Percentiles rank a stretch among this genome's conserved stretches.
These are phyloP conservation scores for Piper betle DNA, from an alignment of 164 flowering plant species.

Conservation along the genomic window DNA sequence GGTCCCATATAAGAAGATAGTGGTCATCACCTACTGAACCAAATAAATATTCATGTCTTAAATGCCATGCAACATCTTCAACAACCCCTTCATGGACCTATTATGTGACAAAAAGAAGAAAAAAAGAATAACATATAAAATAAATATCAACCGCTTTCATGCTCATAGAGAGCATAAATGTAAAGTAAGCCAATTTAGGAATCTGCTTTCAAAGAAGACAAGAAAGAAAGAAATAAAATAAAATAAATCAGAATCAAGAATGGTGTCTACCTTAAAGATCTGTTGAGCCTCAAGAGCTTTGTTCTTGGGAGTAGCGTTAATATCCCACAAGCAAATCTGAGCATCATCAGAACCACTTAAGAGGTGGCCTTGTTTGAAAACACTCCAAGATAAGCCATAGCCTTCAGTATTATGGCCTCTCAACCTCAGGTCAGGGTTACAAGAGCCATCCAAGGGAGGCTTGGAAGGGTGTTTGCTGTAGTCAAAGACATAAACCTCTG, in stretches of 20 bases:
- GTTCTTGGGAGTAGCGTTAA: slow-evolving; percentile 71
- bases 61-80: slow-evolving; percentile 98
- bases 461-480: slow-evolving; percentile 88
- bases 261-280: slow-evolving; percentile 55
- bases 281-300: slow-evolving; percentile 86
- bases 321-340: slow-evolving; percentile 94
- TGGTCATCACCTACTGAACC: slow-evolving; percentile 99
- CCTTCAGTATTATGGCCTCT: slow-evolving; percentile 95
- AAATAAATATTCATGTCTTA: slow-evolving; percentile 83
- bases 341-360: slow-evolving; percentile 98
- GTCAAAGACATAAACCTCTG: slow-evolving; percentile 90
- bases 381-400: slow-evolving; percentile 95
- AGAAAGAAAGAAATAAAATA: neutral
- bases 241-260: neutral
- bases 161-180: too few species aligned
- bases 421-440: slow-evolving; percentile 81
- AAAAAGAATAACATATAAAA: too few species aligned
- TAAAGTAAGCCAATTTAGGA: too few species aligned
- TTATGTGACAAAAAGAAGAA: neutral
- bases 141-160: too few species aligned
- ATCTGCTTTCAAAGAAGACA: neutral
- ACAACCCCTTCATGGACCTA: slow-evolving; percentile 98
- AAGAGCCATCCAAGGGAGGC: slow-evolving; percentile 74
- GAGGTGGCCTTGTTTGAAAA: slow-evolving; percentile 74
- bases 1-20: slow-evolving; percentile 81